Evolutionary conservation across 371 early-diverging fungal species (phyloP), one percentile per base, ranked within the genome.

Genomic region (Capillidium rhysosporum): DNA sequence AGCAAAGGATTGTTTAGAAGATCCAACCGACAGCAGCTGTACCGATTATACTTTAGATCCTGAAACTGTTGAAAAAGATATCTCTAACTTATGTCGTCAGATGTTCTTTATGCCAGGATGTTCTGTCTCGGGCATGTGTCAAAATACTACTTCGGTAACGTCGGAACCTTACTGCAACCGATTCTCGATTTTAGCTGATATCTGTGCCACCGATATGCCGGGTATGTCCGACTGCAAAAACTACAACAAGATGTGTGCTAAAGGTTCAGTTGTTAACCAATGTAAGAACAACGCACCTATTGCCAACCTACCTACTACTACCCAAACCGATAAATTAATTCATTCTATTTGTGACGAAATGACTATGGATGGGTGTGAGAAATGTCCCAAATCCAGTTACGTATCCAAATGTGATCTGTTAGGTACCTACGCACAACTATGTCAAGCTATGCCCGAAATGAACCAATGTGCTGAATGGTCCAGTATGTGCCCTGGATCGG

Each of bases 391-490:
- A 60, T 46, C 46, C 7, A 55, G 61, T 49, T 61, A 60, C 48
- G 59, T 59, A 21, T 59, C 65, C 25, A 38, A 63, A 18, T 71
- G 69, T 52, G 71, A 69, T 54, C 55, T 65, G 31, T 47, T 69
- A 10, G 58, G 59, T 2, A 64, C 65, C 20, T 70, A 69, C 48
- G 61, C 70, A 7, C 53, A 66, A 49, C 64, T 75, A 20, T 78
- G 76, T 63, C 53, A 56, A 44, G 58, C 62, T 47, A 78, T 77
- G 80, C 75, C 76, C 1, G 68, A 66, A 25, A 77, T 78, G 80
- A 28, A 44, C 34, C 74, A 77, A 58, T 77, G 77, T 47, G 57
- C 55, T 0, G 57, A 62, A 18, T 77, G 67, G 63, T 63, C 63
- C 38, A 20, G 57, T 2, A 63, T 77, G 67, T 76, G 75, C 59